Conservation (phyloP, 139 green algal genomes). For the Choricystis sp. region DNA sequence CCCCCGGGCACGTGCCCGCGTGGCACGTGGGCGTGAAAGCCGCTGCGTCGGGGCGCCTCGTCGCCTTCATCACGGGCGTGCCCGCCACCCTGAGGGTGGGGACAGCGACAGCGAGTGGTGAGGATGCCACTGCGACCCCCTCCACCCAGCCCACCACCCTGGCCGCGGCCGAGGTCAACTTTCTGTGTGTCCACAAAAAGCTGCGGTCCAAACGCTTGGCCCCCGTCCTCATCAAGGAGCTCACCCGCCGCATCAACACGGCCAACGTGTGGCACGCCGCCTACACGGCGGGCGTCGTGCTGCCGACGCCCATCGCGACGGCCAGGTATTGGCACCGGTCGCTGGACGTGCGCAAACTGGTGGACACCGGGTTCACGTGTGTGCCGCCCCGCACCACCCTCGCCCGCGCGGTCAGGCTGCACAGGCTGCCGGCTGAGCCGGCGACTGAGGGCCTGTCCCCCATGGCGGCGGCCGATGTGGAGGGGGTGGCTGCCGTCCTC, state of each 20-base stretch:
- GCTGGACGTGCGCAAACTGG: constrained; percentile 92
- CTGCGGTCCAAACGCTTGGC: constrained; percentile 86
- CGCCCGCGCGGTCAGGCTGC: constrained; percentile 85
- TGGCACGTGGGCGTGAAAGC: constrained; percentile 69
- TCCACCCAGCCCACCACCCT: constrained; percentile 14
- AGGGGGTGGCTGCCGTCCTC: constrained; percentile 46
- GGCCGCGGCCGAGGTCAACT: constrained; percentile 93
- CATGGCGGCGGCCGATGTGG: constrained; percentile 49
- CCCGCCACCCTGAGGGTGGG: constrained; percentile 41
- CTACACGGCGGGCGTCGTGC: constrained; percentile 90
- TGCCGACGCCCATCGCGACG: constrained; percentile 79
- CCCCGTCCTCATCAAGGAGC: constrained; percentile 95
- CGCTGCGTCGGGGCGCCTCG: constrained; percentile 26
- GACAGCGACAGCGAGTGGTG: too few relatives aligned
- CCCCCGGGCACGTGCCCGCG: constrained; percentile 55
- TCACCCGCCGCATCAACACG: constrained; percentile 80
- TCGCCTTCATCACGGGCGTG: constrained; percentile 90
- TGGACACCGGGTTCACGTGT: constrained; percentile 74
- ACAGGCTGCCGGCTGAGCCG: constrained; percentile 65
- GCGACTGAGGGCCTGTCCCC: constrained; percentile 59
- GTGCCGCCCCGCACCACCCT: constrained; percentile 78
- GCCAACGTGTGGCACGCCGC: constrained; percentile 81
- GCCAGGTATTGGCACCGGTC: constrained; percentile 90
- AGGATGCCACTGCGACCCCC: too few relatives aligned
- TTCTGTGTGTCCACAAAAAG: constrained; percentile 98